These are phyloP conservation scores for Moricandia moricandioides DNA, from an alignment of 345 rosid species.

Conservation along the genomic window DNA sequence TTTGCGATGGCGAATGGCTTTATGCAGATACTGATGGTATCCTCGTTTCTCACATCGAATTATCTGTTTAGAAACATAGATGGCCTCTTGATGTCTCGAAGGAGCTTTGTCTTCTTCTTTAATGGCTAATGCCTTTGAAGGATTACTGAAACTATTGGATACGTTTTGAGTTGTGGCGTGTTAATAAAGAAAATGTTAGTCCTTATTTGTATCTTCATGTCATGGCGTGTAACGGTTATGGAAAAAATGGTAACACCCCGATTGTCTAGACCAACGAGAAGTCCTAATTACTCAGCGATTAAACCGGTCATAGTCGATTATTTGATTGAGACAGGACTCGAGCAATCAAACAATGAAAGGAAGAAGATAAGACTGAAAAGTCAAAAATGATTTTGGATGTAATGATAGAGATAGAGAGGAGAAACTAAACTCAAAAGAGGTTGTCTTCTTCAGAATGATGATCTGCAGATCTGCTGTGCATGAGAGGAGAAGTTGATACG, in stretches of 20 bases:
- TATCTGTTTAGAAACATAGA: too few relatives aligned
- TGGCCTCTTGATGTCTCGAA: too few relatives aligned
- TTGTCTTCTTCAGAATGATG: constrained; percentile 12
- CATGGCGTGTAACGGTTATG: background rate
- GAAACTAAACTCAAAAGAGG: background rate
- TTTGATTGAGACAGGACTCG: background rate
- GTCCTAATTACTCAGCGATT: background rate
- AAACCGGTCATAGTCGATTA: background rate
- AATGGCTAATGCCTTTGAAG: too few relatives aligned
- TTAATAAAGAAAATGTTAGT: too few relatives aligned
- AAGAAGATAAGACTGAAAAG: constrained; percentile 2
- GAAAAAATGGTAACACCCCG: background rate
- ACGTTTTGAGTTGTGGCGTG: too few relatives aligned
- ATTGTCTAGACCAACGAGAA: background rate
- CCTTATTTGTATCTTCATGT: too few relatives aligned
- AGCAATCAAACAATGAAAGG: background rate
- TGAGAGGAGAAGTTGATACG: constrained; percentile 26
- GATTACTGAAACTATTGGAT: too few relatives aligned
- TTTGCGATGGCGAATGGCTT: too few relatives aligned
- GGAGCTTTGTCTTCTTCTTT: too few relatives aligned
- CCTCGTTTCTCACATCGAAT: too few relatives aligned
- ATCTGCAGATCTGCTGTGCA: constrained; percentile 36
- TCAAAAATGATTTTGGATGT: background rate
- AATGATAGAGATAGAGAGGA: background rate
- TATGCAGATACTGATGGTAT: too few relatives aligned